Evolutionary conservation across 139 green algal genomes (phyloP).

Genomic region (Chlamydomonas schloesseri): DNA sequence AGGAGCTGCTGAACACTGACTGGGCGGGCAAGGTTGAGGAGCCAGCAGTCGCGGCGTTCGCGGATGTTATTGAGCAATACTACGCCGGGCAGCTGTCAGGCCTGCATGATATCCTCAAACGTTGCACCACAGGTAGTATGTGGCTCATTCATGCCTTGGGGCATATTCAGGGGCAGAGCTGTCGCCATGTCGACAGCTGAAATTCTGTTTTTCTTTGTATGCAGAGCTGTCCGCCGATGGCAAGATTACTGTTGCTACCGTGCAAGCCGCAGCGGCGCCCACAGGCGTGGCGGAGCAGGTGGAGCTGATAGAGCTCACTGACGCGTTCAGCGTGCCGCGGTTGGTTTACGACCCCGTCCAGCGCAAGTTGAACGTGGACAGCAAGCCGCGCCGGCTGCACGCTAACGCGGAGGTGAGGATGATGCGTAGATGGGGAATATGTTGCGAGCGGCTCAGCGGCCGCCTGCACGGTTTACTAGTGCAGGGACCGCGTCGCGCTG

Average conservation of each 20-base stretch:
- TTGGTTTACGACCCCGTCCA: slow-evolving; percentile 75
- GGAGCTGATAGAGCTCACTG: slow-evolving; percentile 61
- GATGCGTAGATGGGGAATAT: too few species aligned
- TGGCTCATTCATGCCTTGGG: too few species aligned
- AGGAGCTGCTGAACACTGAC: slow-evolving; percentile 42
- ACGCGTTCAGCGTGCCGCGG: slow-evolving; percentile 71
- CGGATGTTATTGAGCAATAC: slow-evolving; percentile 21
- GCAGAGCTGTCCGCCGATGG: slow-evolving; percentile 26
- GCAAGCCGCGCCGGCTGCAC: slow-evolving; percentile 46
- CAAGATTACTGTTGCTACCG: slow-evolving; percentile 2
- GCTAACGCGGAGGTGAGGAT: slow-evolving; percentile 35
- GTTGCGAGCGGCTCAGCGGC: too few species aligned
- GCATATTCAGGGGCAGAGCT: neutral
- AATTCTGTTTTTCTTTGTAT: too few species aligned
- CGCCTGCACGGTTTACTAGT: too few species aligned
- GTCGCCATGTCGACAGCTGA: neutral
- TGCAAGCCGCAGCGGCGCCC: neutral
- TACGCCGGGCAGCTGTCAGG: slow-evolving; percentile 29
- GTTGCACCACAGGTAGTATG: slow-evolving; percentile 2
- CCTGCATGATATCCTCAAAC: neutral
- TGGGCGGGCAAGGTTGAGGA: slow-evolving; percentile 20
- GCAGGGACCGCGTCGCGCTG: too few species aligned
- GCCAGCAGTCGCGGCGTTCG: neutral
- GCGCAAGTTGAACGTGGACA: slow-evolving; percentile 65
- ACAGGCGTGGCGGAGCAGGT: slow-evolving; percentile 1